Percentiles rank a stretch among this genome's conserved stretches.
Evolutionary conservation across 208 protist species (phyloP).

Genomic region (Novymonas esmeraldas): DNA sequence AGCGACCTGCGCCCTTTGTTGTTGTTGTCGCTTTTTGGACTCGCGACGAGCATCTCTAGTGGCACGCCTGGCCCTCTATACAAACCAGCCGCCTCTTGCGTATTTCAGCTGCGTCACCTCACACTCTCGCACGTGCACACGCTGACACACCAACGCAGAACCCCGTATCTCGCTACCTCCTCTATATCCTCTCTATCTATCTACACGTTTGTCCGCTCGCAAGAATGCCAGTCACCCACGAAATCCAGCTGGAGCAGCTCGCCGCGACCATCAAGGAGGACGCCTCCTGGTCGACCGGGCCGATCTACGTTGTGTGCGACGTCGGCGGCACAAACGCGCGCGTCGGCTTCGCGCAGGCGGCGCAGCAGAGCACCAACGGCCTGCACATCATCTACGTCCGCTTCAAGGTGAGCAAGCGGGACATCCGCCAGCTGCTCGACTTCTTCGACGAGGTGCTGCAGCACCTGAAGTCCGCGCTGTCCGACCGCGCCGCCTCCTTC

Average conservation of each 20-base stretch:
- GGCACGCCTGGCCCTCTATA: no score
- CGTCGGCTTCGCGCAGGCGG: slow-evolving; percentile 52
- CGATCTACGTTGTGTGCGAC: slow-evolving; percentile 72
- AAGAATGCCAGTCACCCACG: not conserved
- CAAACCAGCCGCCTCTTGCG: no score
- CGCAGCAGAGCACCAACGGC: slow-evolving; percentile 2
- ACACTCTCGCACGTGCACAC: no score
- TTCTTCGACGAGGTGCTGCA: slow-evolving; percentile 53
- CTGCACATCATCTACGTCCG: slow-evolving; percentile 42
- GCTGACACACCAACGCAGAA: no score
- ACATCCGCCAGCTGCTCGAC: slow-evolving; percentile 46
- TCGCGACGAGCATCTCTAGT: no score
- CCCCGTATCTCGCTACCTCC: no score
- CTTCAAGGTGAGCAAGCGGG: slow-evolving; percentile 54
- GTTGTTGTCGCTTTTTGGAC: no score
- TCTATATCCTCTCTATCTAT: not conserved
- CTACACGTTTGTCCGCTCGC: not conserved
- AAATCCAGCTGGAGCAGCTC: slow-evolving; percentile 25
- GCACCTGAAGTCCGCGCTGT: slow-evolving; percentile 27
- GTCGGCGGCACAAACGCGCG: slow-evolving; percentile 76
- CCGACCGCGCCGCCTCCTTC: slow-evolving; percentile 23
- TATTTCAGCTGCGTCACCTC: no score
- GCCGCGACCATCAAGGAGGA: slow-evolving; percentile 25
- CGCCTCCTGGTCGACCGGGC: slow-evolving; percentile 29
- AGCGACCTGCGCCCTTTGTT: no score